phyloP scores from a whole-genome alignment of 73 alveolate genomes.

The Tetrahymena malaccensis region DNA sequence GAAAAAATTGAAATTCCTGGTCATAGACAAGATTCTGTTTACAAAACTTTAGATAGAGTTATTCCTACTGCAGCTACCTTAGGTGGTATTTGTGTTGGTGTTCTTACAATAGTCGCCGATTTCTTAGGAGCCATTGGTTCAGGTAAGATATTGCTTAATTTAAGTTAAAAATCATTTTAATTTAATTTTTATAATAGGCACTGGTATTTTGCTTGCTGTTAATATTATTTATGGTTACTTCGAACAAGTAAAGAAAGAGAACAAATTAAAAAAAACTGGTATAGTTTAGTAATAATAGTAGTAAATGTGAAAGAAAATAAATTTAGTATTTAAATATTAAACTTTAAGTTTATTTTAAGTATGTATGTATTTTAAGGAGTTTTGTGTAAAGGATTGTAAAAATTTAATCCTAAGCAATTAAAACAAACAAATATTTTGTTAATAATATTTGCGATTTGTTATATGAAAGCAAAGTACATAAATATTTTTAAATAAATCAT shows the following conservation, averaged over 20 bases:
- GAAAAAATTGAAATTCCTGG: conserved; percentile 62
- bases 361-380: neutral
- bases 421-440: no score
- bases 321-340: neutral
- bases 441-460: no score
- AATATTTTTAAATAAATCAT: no score
- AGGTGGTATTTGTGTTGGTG: conserved; percentile 99
- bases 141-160: neutral
- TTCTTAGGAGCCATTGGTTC: conserved; percentile 99
- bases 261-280: neutral
- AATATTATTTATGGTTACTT: conserved; percentile 97
- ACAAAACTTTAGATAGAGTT: conserved; percentile 79
- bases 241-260: conserved; percentile 90
- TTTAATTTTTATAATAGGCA: conserved; percentile 44
- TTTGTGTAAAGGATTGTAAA: neutral
- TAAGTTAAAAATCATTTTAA: neutral
- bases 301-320: neutral
- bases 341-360: neutral
- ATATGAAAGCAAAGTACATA: no score
- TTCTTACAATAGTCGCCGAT: conserved; percentile 97
- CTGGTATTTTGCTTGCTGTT: conserved; percentile 99
- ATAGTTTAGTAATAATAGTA: neutral
- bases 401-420: neutral
- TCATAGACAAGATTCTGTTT: conserved; percentile 55
- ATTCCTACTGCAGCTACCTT: conserved; percentile 99